Base-by-base conservation (phyloP, 306 rosid genomes). In the Corylus americana region DNA sequence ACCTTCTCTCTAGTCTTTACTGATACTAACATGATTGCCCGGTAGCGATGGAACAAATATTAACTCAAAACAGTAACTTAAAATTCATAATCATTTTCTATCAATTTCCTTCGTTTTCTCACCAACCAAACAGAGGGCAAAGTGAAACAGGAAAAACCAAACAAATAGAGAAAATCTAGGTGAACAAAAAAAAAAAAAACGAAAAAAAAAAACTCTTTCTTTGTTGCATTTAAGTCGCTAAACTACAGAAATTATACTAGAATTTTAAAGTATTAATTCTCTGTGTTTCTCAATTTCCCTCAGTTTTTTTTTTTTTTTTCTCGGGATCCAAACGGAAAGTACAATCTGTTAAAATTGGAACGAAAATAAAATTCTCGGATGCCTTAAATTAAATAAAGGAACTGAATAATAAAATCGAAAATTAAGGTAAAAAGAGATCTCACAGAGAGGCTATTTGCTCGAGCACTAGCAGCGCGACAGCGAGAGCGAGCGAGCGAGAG, bases 401-500 rank as follows among this genome's bases (percentile, higher is more conserved):
- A 45, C n/a, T 6, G 49, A 39, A 39, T 3, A 39, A 39, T 3
- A 42, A 9, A 57, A 82, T 37, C n/a, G 31, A 37, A 73, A 58
- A 70, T 55, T 14, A 27, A 11, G 25, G 7, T 3, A 20, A 54
- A n/a, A 61, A 50, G 48, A 55, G 55, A 50, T 57, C 70, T 66
- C 7, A 74, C 54, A 31, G 66, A 55, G 78, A 67, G 66, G 79
- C 49, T 64, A 57, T 70, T 22, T 61, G 57, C 71, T 53, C 50
- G 75, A 49, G 42, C 8, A 74, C 44, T 80, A 78, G 85, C 84
- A 74, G 78, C 53, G 70, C 51, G 71, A 75, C 27, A 67, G 59
- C 25, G 76, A 14, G 80, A 76, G 76, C 59, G 70, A 67, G 83
- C 66, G 87, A n/a, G 76, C 59, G 66, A 67, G 83, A 71, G 87